Evolutionary conservation across 2,329 filamentous ascomycete species (phyloP).

Genomic region (Fusarium neocosmosporiellum): DNA sequence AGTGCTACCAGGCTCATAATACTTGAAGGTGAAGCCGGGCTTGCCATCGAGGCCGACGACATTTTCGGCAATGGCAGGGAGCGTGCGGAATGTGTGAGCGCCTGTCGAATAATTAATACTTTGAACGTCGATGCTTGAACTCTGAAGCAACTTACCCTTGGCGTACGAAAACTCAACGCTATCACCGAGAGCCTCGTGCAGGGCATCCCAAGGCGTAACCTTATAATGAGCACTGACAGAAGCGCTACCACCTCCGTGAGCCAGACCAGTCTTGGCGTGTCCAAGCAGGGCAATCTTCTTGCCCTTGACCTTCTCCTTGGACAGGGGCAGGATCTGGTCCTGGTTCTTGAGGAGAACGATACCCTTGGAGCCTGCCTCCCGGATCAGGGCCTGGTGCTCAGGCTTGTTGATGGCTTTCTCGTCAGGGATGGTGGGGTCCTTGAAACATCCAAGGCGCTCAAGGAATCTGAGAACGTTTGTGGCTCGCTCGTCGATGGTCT

Average conservation of each 20-base stretch:
- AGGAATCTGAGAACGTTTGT: slow-evolving; percentile 45
- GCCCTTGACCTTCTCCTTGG: slow-evolving; percentile 48
- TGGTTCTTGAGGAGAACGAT: slow-evolving; percentile 74
- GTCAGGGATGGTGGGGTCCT: slow-evolving; percentile 43
- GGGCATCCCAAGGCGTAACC: slow-evolving; percentile 49
- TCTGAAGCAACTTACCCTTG: slow-evolving; percentile 33
- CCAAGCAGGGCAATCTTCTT: slow-evolving; percentile 50
- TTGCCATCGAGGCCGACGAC: slow-evolving; percentile 48
- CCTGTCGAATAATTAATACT: slow-evolving; percentile 16
- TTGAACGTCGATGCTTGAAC: not conserved
- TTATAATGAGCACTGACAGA: slow-evolving; percentile 50
- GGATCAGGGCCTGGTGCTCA: slow-evolving; percentile 46
- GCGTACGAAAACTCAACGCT: slow-evolving; percentile 45
- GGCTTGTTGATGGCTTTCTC: slow-evolving; percentile 47
- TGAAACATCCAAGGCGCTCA: slow-evolving; percentile 44
- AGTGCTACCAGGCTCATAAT: slow-evolving; percentile 43
- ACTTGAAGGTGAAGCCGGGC: slow-evolving; percentile 46
- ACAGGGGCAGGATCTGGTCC: slow-evolving; percentile 66
- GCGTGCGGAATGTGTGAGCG: slow-evolving; percentile 42
- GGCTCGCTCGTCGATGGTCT: slow-evolving; percentile 45
- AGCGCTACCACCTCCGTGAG: slow-evolving; percentile 53
- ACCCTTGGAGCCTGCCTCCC: slow-evolving; percentile 59
- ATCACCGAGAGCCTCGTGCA: slow-evolving; percentile 42
- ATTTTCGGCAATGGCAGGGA: slow-evolving; percentile 40
- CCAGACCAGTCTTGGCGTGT: slow-evolving; percentile 48